Evolutionary conservation across 306 rosid species (phyloP), one percentile per base, ranked within the genome.

Genomic region (Rosa chinensis): DNA sequence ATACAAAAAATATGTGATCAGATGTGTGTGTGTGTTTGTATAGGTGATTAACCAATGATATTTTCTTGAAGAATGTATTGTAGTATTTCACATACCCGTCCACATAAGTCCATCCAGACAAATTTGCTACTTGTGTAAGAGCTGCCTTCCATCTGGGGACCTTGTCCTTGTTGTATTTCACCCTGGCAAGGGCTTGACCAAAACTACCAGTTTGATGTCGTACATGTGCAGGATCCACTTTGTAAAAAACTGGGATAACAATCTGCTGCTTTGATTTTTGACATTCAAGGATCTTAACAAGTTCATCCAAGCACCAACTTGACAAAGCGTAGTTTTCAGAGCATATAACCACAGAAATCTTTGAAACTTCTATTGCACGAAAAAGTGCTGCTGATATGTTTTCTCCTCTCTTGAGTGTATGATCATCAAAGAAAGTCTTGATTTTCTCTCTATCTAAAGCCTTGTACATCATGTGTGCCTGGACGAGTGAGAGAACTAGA

Each of bases 271-370:
- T 64, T 64, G 44, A 28, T 32, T 32, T 0, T 64, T 35, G 1
- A 14, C 70, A 64, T 2, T 35, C n/a, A 32, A 64, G 70, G 39
- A 32, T 32, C 69, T 13, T 63, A 1, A 32, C 43, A 63, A 63
- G 69, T 63, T 63, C 69, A 63, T 13, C 44, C 69, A 63, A 28
- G n/a, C 69, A 63, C 43, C 69, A 63, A 63, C 69, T 6, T 13
- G 42, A 63, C 10, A 21, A 32, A 13, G 10, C 42, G 5, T 63
- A 63, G 43, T 63, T 32, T 32, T 63, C 43, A 0, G 69, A 63
- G 43, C 10, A 32, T 63, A 63, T 63, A 3, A 63, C 20, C n/a
- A 63, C 43, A 1, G 10, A 63, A 32, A 63, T 35, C n/a, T 32
- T 63, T 63, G 69, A 32, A 32, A 13, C 42, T 63, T 63, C 11